Evolutionary conservation across 1,139 yeast genomes (phyloP).

Genomic region (Yamadazyma diospyri): DNA sequence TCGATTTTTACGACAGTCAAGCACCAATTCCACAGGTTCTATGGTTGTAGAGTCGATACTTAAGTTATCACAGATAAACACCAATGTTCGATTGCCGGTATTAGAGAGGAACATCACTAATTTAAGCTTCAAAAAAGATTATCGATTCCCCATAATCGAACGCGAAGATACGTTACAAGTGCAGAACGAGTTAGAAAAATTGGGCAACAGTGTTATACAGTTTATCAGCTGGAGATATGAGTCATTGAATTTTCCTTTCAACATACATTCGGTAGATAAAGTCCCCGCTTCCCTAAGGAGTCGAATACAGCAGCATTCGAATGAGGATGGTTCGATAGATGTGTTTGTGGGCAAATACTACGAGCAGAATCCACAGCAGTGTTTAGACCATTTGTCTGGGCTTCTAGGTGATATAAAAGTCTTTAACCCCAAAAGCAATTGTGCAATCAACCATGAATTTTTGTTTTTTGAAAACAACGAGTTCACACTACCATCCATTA

Average conservation of each 20-base stretch:
- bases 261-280: neutral
- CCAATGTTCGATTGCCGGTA: neutral
- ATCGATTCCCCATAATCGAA: neutral
- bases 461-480: constrained; percentile 8
- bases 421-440: neutral
- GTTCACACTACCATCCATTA: constrained; percentile 13
- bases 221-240: constrained; percentile 3
- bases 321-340: neutral
- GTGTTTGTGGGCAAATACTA: constrained; percentile 2
- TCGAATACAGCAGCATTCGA: neutral
- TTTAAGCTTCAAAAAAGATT: neutral
- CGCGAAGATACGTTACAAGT: neutral
- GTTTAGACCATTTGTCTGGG: constrained; percentile 1
- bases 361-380: constrained; percentile 1
- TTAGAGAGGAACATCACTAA: neutral
- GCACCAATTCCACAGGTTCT: constrained; percentile 1
- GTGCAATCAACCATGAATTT: constrained; percentile 1
- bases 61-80: constrained; percentile 1
- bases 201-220: constrained; percentile 1
- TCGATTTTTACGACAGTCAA: constrained; percentile 2
- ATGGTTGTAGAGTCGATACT: constrained; percentile 4
- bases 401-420: constrained; percentile 4
- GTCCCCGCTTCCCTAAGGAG: neutral
- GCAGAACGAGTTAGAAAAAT: neutral
- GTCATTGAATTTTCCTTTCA: neutral